Conservation (phyloP, 257 asterid genomes). For the Cordia subcordata region DNA sequence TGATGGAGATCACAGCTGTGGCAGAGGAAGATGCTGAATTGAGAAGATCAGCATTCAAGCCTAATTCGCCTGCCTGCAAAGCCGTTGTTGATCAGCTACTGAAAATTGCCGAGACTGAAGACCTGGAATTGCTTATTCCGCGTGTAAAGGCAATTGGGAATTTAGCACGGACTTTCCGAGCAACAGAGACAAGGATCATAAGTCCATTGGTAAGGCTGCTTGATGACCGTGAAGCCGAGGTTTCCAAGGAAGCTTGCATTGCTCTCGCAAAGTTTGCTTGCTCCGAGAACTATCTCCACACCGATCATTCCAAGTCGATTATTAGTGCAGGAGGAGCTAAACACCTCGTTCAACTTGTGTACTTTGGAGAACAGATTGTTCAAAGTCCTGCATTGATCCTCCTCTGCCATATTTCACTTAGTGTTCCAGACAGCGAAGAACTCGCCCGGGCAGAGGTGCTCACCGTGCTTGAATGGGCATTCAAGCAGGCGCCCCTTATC, state of each 20-base stretch:
- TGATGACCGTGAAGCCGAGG: slow-evolving; percentile 27
- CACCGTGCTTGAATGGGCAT: slow-evolving; percentile 35
- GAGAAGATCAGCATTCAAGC: slow-evolving; percentile 45
- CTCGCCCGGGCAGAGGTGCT: slow-evolving; percentile 37
- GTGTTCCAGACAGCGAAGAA: slow-evolving; percentile 39
- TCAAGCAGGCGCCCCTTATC: slow-evolving; percentile 22
- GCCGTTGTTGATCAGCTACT: slow-evolving; percentile 37
- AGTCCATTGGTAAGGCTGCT: slow-evolving; percentile 37
- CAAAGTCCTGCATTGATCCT: slow-evolving; percentile 27
- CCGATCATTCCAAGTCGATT: slow-evolving; percentile 40
- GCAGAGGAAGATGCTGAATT: slow-evolving; percentile 36
- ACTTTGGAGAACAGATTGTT: slow-evolving; percentile 35
- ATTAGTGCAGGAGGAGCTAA: slow-evolving; percentile 35
- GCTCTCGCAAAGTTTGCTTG: slow-evolving; percentile 42
- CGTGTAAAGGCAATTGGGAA: slow-evolving; percentile 40
- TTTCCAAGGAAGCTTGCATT: slow-evolving; percentile 32
- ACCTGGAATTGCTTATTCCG: slow-evolving; percentile 29
- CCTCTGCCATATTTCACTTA: slow-evolving; percentile 33
- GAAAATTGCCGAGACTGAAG: slow-evolving; percentile 25
- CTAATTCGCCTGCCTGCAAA: slow-evolving; percentile 40
- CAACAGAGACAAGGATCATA: slow-evolving; percentile 42
- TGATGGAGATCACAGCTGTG: slow-evolving; percentile 46
- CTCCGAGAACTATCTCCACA: slow-evolving; percentile 33
- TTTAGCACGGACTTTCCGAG: slow-evolving; percentile 35
- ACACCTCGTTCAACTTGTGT: slow-evolving; percentile 35